These are phyloP conservation scores for Royoungia palumana DNA, from an alignment of 768 basidiomycete species.

Conservation along the genomic window DNA sequence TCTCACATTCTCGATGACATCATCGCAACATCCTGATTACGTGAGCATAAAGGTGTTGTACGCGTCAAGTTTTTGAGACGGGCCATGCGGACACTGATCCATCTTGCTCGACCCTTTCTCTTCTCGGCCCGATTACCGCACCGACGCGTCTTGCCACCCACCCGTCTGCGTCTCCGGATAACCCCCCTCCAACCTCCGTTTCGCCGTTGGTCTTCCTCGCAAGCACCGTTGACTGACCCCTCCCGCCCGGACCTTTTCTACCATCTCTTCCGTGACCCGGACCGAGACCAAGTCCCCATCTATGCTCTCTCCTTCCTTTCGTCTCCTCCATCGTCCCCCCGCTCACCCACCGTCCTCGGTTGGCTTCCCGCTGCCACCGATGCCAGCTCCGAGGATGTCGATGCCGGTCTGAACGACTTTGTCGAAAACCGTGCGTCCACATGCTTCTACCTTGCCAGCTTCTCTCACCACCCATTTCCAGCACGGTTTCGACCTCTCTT, in stretches of 20 bases:
- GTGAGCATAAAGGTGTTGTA: no score
- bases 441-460: background rate
- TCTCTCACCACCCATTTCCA: conserved; percentile 24
- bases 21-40: background rate
- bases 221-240: conserved; percentile 44
- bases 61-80: background rate
- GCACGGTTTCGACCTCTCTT: conserved; percentile 58
- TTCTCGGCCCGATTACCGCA: background rate
- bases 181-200: conserved; percentile 6
- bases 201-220: conserved; percentile 16
- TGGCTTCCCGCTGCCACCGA: conserved; percentile 58
- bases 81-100: background rate
- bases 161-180: conserved; percentile 3
- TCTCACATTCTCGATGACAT: conserved; percentile 16
- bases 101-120: background rate
- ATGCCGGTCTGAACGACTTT: conserved; percentile 67
- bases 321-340: conserved; percentile 39
- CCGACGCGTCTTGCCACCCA: background rate
- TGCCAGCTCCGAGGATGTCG: conserved; percentile 29
- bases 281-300: conserved; percentile 42
- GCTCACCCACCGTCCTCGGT: conserved; percentile 58
- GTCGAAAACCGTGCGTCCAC: conserved; percentile 59
- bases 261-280: conserved; percentile 49
- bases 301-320: conserved; percentile 67
- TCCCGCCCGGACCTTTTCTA: conserved; percentile 66